Evolutionary conservation across 2,329 filamentous ascomycete genomes (phyloP).

Genomic region (Penicillium griseofulvum): DNA sequence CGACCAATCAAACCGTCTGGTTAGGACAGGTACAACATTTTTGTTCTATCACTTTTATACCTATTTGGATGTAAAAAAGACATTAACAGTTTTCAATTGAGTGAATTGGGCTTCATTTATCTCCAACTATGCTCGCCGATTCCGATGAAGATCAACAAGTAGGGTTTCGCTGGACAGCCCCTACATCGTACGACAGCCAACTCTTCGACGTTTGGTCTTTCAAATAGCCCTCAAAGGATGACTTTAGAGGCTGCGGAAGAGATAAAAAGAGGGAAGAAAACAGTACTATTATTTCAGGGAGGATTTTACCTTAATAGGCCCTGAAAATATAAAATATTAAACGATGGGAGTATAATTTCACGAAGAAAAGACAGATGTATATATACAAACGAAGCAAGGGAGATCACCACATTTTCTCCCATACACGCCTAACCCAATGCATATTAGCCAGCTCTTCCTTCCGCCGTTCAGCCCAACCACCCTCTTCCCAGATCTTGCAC

Average conservation of each 20-base stretch:
- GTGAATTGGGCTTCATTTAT: background rate
- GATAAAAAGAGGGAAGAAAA: background rate
- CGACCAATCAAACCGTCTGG: conserved; percentile 14
- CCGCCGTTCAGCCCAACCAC: conserved; percentile 27
- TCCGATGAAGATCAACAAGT: background rate
- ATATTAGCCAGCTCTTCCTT: conserved; percentile 31
- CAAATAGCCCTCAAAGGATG: background rate
- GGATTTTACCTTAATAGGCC: background rate
- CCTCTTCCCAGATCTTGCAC: conserved; percentile 36
- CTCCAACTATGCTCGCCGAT: background rate
- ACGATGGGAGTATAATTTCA: background rate
- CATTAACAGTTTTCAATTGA: no score
- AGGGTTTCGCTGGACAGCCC: background rate
- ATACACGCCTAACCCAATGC: conserved; percentile 26
- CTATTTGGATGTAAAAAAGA: background rate
- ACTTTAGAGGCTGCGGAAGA: background rate
- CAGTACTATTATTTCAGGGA: background rate
- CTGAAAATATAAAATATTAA: background rate
- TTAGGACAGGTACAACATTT: conserved; percentile 4
- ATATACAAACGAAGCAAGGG: background rate
- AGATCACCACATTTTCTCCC: conserved; percentile 34
- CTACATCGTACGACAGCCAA: background rate
- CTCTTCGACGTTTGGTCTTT: background rate
- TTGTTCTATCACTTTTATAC: background rate
- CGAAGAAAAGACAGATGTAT: background rate